phyloP scores from a whole-genome alignment of 2,329 filamentous ascomycete species.

The Endothia cerciana region DNA sequence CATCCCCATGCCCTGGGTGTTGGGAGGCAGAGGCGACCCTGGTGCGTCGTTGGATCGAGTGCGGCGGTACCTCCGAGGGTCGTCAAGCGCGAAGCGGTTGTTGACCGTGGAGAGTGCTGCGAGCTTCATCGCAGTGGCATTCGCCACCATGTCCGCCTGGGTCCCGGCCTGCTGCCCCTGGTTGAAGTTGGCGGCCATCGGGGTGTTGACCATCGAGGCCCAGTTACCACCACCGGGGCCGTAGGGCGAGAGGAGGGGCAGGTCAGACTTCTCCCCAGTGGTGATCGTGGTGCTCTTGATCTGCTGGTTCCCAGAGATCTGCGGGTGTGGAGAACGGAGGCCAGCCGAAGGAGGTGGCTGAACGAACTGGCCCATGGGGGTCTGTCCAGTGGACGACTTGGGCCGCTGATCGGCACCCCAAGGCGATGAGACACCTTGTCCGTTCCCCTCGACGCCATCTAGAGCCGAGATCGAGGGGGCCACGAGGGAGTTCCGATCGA shows the following conservation, averaged over 20 bases:
- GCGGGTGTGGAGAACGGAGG: slow-evolving; percentile 79
- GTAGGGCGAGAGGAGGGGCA: slow-evolving; percentile 86
- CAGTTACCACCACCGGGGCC: slow-evolving; percentile 84
- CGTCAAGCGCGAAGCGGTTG: slow-evolving; percentile 94
- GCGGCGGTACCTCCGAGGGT: slow-evolving; percentile 94
- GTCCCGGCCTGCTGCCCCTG: slow-evolving; percentile 63
- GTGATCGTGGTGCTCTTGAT: slow-evolving; percentile 85
- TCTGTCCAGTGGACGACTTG: slow-evolving; percentile 78
- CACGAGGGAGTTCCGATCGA: slow-evolving; percentile 75
- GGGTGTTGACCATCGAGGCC: slow-evolving; percentile 98
- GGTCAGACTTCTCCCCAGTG: slow-evolving; percentile 72
- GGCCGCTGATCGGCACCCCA: slow-evolving; percentile 74
- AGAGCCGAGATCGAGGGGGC: slow-evolving; percentile 76
- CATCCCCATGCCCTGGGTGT: slow-evolving; percentile 59
- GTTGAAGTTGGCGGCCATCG: slow-evolving; percentile 87
- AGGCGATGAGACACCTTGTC: slow-evolving; percentile 74
- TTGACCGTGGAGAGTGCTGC: slow-evolving; percentile 97
- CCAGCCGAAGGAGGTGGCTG: slow-evolving; percentile 76
- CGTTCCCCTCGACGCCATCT: slow-evolving; percentile 64
- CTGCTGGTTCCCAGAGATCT: slow-evolving; percentile 67
- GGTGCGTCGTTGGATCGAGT: slow-evolving; percentile 85
- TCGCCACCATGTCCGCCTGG: slow-evolving; percentile 97
- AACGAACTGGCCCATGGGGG: slow-evolving; percentile 92
- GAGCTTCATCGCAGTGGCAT: slow-evolving; percentile 98
- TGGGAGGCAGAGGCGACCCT: slow-evolving; percentile 64